Percentiles rank a stretch among this genome's conserved stretches.
These are phyloP conservation scores for Fusarium denticulatum DNA, from an alignment of 2,329 filamentous ascomycete genomes.

Conservation along the genomic window DNA sequence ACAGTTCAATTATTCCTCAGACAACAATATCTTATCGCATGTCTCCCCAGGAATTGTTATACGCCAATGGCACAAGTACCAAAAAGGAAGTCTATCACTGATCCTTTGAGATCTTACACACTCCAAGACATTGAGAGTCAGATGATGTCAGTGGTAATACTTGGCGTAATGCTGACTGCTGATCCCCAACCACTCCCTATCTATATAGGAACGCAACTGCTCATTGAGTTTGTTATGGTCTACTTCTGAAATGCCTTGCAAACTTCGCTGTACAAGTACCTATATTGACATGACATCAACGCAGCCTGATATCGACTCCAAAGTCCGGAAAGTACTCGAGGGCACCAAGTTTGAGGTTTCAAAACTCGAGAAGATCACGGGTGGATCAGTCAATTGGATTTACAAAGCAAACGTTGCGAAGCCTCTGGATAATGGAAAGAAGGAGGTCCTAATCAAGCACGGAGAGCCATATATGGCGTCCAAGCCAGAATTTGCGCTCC, in stretches of 20 bases:
- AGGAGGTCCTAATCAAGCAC: background rate
- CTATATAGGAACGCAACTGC: accelerated
- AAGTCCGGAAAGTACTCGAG: background rate
- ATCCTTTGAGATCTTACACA: background rate
- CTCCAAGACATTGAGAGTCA: background rate
- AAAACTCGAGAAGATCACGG: background rate
- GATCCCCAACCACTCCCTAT: background rate
- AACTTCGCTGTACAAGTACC: background rate
- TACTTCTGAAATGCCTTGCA: background rate
- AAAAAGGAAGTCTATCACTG: background rate
- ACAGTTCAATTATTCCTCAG: background rate
- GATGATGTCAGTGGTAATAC: background rate
- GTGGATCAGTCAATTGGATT: slow-evolving; percentile 11
- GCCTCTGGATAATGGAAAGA: background rate
- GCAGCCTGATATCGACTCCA: background rate
- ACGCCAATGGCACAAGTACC: too few relatives aligned
- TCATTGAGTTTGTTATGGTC: background rate
- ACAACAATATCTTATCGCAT: background rate
- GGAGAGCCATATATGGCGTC: slow-evolving; percentile 2
- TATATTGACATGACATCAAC: background rate
- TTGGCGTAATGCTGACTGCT: slow-evolving; percentile 1
- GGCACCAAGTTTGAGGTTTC: background rate
- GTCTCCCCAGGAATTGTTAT: background rate
- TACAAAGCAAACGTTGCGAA: background rate
- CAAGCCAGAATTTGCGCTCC: background rate